Evolutionary conservation across 192 early-diverging fungal species (phyloP).

Genomic region (Backusella circina): DNA sequence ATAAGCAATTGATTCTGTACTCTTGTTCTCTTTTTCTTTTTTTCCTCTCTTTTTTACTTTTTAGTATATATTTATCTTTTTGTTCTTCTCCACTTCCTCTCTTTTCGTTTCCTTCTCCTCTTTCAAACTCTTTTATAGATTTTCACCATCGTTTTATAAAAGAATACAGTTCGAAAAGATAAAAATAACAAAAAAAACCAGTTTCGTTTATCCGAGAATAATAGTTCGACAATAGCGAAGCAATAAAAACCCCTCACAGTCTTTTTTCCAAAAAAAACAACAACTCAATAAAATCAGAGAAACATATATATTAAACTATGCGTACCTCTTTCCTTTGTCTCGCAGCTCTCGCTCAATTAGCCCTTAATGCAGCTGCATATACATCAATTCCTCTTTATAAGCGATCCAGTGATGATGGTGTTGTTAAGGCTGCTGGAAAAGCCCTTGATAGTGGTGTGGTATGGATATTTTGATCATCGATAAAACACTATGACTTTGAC

Average conservation of each 20-base stretch:
- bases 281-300: neutral
- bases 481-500: neutral
- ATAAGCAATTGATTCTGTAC: neutral
- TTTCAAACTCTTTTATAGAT: neutral
- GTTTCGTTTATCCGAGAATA: neutral
- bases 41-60: neutral
- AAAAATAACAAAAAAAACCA: neutral
- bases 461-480: neutral
- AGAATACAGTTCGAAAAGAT: neutral
- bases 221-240: neutral
- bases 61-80: neutral
- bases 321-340: constrained; percentile 28
- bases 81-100: neutral
- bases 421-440: constrained; percentile 29
- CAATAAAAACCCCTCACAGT: neutral
- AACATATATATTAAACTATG: constrained; percentile 8
- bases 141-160: neutral
- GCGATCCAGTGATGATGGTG: neutral
- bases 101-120: neutral
- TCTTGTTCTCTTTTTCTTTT: neutral
- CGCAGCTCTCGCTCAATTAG: constrained; percentile 27
- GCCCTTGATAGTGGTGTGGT: constrained; percentile 28
- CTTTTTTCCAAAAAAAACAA: neutral
- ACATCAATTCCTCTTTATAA: constrained; percentile 12
- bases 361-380: constrained; percentile 21